Percentiles rank a stretch among this genome's conserved stretches.
Evolutionary conservation across 2,329 filamentous ascomycete species (phyloP).

Genomic region (Cryphonectria carpinicola): DNA sequence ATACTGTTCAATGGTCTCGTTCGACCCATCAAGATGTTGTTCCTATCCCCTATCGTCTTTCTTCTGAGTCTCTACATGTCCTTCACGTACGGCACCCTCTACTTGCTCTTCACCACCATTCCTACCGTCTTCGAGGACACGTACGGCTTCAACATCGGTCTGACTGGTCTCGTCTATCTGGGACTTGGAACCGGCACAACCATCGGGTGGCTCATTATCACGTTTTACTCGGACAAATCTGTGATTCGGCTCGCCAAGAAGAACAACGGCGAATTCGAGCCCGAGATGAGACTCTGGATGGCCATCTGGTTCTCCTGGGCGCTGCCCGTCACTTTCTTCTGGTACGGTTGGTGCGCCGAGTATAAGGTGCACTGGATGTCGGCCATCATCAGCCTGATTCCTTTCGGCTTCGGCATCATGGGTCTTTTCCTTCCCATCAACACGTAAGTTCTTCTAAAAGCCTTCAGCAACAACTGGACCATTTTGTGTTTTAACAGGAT

Average conservation of each 20-base stretch:
- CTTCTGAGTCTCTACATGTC: slow-evolving; percentile 53
- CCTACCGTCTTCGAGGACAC: slow-evolving; percentile 52
- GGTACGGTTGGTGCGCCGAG: slow-evolving; percentile 44
- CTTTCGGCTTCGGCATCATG: slow-evolving; percentile 40
- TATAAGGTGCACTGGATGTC: slow-evolving; percentile 42
- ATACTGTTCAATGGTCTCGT: slow-evolving; percentile 37
- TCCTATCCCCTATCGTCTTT: slow-evolving; percentile 52
- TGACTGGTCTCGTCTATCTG: slow-evolving; percentile 55
- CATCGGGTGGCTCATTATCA: slow-evolving; percentile 37
- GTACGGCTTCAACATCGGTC: slow-evolving; percentile 51
- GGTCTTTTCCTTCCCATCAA: slow-evolving; percentile 40
- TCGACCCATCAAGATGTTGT: slow-evolving; percentile 43
- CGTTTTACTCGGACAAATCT: slow-evolving; percentile 42
- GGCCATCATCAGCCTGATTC: slow-evolving; percentile 39
- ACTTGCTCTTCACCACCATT: slow-evolving; percentile 59
- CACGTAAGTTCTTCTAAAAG: slow-evolving; percentile 26
- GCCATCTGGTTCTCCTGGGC: slow-evolving; percentile 38
- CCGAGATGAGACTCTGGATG: slow-evolving; percentile 41
- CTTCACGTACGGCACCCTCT: slow-evolving; percentile 56
- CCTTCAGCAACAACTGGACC: neutral
- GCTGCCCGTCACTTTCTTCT: slow-evolving; percentile 44
- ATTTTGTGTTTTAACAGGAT: neutral
- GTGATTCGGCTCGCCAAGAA: slow-evolving; percentile 45
- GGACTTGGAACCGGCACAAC: slow-evolving; percentile 49
- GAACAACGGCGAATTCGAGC: slow-evolving; percentile 42